Evolutionary conservation across 1,139 yeast genomes (phyloP).

Genomic region (Yamadazyma sp.): DNA sequence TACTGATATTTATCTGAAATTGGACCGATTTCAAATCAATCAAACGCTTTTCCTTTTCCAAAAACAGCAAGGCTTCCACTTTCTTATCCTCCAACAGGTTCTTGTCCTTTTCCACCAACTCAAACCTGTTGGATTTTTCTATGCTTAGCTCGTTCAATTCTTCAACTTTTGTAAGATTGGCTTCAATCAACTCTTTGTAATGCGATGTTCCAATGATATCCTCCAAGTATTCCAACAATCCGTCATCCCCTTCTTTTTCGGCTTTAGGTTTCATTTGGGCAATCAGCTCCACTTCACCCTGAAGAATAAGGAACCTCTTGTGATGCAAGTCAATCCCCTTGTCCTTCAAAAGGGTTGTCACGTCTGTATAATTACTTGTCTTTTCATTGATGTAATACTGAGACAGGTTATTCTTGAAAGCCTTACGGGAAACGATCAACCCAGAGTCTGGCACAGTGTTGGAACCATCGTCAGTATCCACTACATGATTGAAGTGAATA

Average conservation of each 20-base stretch:
- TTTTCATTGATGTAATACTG: constrained; percentile 73
- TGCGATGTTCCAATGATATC: constrained; percentile 94
- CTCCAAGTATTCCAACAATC: constrained; percentile 87
- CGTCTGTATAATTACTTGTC: constrained; percentile 75
- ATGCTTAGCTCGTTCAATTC: constrained; percentile 73
- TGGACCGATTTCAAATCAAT: constrained; percentile 54
- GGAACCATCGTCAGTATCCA: constrained; percentile 55
- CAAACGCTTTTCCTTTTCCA: constrained; percentile 65
- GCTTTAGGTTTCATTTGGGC: constrained; percentile 99
- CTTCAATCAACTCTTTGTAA: constrained; percentile 77
- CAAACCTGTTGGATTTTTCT: constrained; percentile 79
- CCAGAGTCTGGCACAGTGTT: constrained; percentile 53
- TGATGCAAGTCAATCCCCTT: constrained; percentile 95
- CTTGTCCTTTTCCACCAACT: constrained; percentile 77
- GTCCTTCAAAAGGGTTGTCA: constrained; percentile 69
- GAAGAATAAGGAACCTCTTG: constrained; percentile 88
- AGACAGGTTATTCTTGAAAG: constrained; percentile 73
- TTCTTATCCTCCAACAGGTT: constrained; percentile 67
- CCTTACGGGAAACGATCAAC: constrained; percentile 76
- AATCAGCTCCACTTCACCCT: constrained; percentile 97
- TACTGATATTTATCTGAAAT: constrained; percentile 53
- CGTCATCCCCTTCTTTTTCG: constrained; percentile 89
- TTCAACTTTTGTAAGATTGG: constrained; percentile 59
- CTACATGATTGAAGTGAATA: constrained; percentile 81
- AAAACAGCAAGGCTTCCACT: constrained; percentile 64